phyloP scores from a whole-genome alignment of 208 protist species.

The Trypanosomatidae sp. region DNA sequence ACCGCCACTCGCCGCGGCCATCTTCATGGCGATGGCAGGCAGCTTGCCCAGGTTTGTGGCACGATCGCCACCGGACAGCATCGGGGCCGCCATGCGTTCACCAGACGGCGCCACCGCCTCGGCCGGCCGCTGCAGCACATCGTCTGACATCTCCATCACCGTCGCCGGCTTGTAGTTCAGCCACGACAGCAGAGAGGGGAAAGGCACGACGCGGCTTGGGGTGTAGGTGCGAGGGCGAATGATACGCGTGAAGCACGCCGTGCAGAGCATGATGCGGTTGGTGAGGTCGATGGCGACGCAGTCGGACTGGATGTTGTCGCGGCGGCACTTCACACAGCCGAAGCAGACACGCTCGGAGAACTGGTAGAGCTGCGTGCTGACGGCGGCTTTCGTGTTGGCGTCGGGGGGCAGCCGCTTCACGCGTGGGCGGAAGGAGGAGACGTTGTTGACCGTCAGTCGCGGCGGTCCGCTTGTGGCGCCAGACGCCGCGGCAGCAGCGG shows the following conservation, averaged over 20 bases:
- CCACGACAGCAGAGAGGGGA: conserved; percentile 85
- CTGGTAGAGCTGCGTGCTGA: conserved; percentile 71
- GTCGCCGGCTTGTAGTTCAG: conserved; percentile 83
- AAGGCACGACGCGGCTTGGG: conserved; percentile 74
- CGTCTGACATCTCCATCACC: conserved; percentile 66
- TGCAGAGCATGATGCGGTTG: conserved; percentile 73
- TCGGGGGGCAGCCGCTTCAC: too few species aligned
- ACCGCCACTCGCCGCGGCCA: conserved; percentile 17
- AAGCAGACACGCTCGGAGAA: conserved; percentile 67
- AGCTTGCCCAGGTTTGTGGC: conserved; percentile 58
- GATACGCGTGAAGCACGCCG: conserved; percentile 71
- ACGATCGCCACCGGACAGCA: conserved; percentile 41
- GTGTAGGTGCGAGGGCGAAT: conserved; percentile 73
- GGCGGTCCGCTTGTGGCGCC: too few species aligned
- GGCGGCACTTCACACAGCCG: conserved; percentile 74
- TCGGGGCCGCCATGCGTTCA: conserved; percentile 51
- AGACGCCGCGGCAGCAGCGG: too few species aligned
- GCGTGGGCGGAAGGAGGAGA: too few species aligned
- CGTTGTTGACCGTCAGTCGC: too few species aligned
- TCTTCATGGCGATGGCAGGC: conserved; percentile 69
- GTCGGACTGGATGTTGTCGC: conserved; percentile 77
- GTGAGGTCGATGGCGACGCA: conserved; percentile 62
- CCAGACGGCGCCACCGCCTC: conserved; percentile 85
- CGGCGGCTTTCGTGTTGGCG: too few species aligned
- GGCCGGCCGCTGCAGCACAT: conserved; percentile 69